A percentile compares a stretch with the other conserved stretches of the same genome.
phyloP scores from a whole-genome alignment of 495 filamentous ascomycete genomes.

The Penicillium subrubescens region DNA sequence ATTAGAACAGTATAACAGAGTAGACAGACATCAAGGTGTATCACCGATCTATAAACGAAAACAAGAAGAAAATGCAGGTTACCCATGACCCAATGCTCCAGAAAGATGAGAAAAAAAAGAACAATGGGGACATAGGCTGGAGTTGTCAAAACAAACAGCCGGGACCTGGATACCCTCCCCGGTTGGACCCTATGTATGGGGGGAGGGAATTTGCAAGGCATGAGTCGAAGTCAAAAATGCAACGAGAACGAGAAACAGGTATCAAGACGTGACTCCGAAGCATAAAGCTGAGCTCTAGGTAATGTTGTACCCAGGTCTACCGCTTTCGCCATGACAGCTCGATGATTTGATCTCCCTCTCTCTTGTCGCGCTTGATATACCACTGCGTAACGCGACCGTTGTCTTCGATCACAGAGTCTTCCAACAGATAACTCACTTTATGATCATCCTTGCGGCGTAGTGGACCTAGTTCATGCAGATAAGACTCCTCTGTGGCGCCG shows the following conservation, averaged over 20 bases:
- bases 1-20: slow-evolving; percentile 20
- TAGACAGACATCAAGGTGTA: slow-evolving; percentile 23
- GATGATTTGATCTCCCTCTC: slow-evolving; percentile 39
- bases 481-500: slow-evolving; percentile 40
- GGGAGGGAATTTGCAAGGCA: slow-evolving; percentile 14
- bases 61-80: slow-evolving; percentile 24
- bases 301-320: slow-evolving; percentile 4
- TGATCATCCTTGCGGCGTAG: slow-evolving; percentile 41
- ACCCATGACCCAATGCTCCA: slow-evolving; percentile 24
- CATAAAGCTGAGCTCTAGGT: not conserved
- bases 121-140: not conserved
- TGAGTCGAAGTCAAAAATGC: not conserved
- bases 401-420: slow-evolving; percentile 34
- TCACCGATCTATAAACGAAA: slow-evolving; percentile 31
- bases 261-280: not conserved
- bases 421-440: slow-evolving; percentile 40
- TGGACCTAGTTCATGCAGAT: slow-evolving; percentile 46
- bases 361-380: slow-evolving; percentile 40
- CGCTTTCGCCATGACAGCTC: slow-evolving; percentile 47
- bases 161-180: not conserved
- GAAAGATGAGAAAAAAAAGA: slow-evolving; percentile 15
- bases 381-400: slow-evolving; percentile 40
- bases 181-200: slow-evolving; percentile 3
- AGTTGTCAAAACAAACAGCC: not conserved
- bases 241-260: not conserved